These are phyloP conservation scores for Penicillium psychrosexuale DNA, from an alignment of 2,329 filamentous ascomycete species.

Conservation along the genomic window DNA sequence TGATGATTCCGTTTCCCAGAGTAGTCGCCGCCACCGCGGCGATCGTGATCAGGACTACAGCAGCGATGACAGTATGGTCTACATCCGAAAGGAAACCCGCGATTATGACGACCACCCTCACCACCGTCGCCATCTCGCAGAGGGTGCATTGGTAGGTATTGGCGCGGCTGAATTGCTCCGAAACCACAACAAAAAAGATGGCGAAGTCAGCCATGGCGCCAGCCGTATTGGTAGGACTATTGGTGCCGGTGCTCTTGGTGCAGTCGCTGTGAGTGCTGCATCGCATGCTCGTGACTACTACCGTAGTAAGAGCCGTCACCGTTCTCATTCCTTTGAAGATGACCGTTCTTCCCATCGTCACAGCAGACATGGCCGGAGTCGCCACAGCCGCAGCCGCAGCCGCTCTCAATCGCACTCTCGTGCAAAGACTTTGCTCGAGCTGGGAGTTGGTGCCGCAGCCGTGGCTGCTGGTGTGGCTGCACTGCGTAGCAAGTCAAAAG, in stretches of 20 bases:
- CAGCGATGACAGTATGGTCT: conserved; percentile 61
- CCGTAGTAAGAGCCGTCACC: conserved; percentile 43
- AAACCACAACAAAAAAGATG: conserved; percentile 56
- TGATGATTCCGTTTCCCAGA: conserved; percentile 53
- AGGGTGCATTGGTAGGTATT: conserved; percentile 59
- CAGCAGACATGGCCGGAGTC: conserved; percentile 29
- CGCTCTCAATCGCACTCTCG: conserved; percentile 50
- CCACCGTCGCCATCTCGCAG: conserved; percentile 58
- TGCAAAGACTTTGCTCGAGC: conserved; percentile 52
- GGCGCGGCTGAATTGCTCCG: conserved; percentile 60
- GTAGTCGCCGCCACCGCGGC: conserved; percentile 40
- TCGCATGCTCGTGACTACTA: conserved; percentile 50
- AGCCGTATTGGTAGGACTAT: conserved; percentile 51
- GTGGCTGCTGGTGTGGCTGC: conserved; percentile 60
- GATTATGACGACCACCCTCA: conserved; percentile 48
- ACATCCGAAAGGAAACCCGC: conserved; percentile 52
- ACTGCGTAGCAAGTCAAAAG: conserved; percentile 52
- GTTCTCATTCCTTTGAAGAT: conserved; percentile 42
- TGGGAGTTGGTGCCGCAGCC: conserved; percentile 55
- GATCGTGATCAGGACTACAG: conserved; percentile 48
- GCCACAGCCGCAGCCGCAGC: conserved; percentile 36
- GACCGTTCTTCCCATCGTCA: conserved; percentile 38
- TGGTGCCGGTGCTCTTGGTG: conserved; percentile 60
- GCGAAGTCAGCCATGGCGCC: conserved; percentile 51
- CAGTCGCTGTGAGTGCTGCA: conserved; percentile 59